Percentiles rank a stretch among this genome's conserved stretches.
These are phyloP conservation scores for Colletotrichum sp. DNA, from an alignment of 2,329 filamentous ascomycete genomes.

Conservation along the genomic window DNA sequence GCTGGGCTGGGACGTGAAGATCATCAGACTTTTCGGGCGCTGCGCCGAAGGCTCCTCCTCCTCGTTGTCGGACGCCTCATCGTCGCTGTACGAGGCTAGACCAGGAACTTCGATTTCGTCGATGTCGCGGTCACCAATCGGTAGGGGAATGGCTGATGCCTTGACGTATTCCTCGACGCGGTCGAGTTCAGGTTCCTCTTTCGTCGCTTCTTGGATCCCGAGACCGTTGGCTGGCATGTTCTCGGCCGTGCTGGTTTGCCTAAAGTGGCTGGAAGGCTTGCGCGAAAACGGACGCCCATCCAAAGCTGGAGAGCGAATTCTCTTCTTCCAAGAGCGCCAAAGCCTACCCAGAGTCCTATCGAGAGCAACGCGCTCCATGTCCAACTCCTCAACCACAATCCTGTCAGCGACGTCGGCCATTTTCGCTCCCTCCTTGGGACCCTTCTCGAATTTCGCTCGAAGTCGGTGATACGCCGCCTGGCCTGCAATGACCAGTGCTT, in stretches of 20 bases:
- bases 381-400: constrained; percentile 84
- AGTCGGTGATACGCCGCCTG: constrained; percentile 80
- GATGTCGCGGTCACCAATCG: constrained; percentile 70
- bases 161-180: constrained; percentile 43
- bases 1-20: constrained; percentile 31
- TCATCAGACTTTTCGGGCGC: constrained; percentile 55
- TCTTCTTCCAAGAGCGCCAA: constrained; percentile 96
- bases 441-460: constrained; percentile 62
- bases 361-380: constrained; percentile 91
- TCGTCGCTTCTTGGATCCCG: constrained; percentile 16
- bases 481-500: constrained; percentile 84
- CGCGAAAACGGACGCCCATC: constrained; percentile 56
- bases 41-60: constrained; percentile 30
- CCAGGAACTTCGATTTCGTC: constrained; percentile 83
- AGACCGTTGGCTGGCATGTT: constrained; percentile 36
- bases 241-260: constrained; percentile 44
- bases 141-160: constrained; percentile 71
- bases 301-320: constrained; percentile 64
- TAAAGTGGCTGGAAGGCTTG: constrained; percentile 44
- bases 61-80: constrained; percentile 56
- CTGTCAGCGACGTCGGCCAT: constrained; percentile 62
- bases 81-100: constrained; percentile 66
- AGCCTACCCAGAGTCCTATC: constrained; percentile 87
- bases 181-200: not conserved
- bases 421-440: constrained; percentile 57